phyloP scores from a whole-genome alignment of 768 basidiomycete genomes.

The Baorangia bicolor region DNA sequence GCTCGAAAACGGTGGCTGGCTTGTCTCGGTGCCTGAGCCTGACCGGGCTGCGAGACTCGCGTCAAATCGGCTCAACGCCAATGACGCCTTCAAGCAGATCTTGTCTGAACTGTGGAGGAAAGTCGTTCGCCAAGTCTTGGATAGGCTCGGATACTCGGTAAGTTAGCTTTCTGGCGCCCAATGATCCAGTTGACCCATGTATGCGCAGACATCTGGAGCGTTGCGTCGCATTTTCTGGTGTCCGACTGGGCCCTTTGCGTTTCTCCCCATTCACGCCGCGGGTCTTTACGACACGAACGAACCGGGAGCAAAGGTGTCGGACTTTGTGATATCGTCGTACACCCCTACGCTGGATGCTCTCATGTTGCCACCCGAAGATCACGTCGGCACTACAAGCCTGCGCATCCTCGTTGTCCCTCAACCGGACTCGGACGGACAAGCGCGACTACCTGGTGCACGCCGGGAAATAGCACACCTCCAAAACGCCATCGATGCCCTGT shows the following conservation, averaged over 20 bases:
- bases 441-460: constrained; percentile 3
- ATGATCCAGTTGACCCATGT: no score
- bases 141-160: not conserved
- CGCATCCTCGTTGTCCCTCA: constrained; percentile 12
- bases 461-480: not conserved
- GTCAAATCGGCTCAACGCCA: not conserved
- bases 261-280: no score
- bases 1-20: not conserved
- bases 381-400: not conserved
- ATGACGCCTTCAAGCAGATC: not conserved
- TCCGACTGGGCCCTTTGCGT: no score
- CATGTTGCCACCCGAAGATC: not conserved
- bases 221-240: not conserved
- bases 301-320: not conserved
- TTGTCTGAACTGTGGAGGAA: not conserved
- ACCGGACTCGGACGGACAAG: constrained; percentile 9
- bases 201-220: not conserved
- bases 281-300: not conserved
- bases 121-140: not conserved
- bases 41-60: not conserved
- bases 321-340: not conserved
- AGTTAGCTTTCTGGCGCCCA: not conserved
- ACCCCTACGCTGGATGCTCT: constrained; percentile 25
- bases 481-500: not conserved
- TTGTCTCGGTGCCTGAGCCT: not conserved